Evolutionary conservation across 345 rosid genomes (phyloP).

Genomic region (Hypericum androsaemum): DNA sequence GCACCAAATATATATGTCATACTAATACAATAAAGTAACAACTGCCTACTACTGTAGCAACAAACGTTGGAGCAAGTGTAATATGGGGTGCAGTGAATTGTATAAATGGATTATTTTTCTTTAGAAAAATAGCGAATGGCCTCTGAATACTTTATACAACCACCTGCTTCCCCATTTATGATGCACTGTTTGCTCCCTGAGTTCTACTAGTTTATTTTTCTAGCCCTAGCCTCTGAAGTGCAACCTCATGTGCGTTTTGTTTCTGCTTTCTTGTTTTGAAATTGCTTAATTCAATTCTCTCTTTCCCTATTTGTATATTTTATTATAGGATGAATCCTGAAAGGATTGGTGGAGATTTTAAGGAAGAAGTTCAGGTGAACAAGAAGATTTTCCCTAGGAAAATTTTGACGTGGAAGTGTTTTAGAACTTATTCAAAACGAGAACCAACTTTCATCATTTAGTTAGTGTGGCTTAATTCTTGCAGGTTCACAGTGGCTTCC

Average conservation of each 20-base stretch:
- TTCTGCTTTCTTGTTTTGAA: background rate
- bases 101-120: too few species aligned
- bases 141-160: too few species aligned
- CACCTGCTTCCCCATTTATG: too few species aligned
- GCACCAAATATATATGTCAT: too few species aligned
- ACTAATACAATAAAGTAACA: too few species aligned
- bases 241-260: background rate
- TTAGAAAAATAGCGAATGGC: too few species aligned
- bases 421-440: background rate
- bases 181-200: too few species aligned
- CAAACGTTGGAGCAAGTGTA: too few species aligned
- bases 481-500: slow-evolving; percentile 90
- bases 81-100: too few species aligned
- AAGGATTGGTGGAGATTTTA: slow-evolving; percentile 88
- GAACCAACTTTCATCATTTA: slow-evolving; percentile 4
- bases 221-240: too few species aligned
- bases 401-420: background rate
- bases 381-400: background rate
- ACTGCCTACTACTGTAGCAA: too few species aligned
- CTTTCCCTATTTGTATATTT: slow-evolving; percentile 2
- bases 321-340: slow-evolving; percentile 72
- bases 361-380: slow-evolving; percentile 80
- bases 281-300: background rate
- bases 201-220: too few species aligned
- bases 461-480: slow-evolving; percentile 14